Base-by-base conservation (phyloP, 2,329 filamentous ascomycete species). In the Chaetomium globosum region DNA sequence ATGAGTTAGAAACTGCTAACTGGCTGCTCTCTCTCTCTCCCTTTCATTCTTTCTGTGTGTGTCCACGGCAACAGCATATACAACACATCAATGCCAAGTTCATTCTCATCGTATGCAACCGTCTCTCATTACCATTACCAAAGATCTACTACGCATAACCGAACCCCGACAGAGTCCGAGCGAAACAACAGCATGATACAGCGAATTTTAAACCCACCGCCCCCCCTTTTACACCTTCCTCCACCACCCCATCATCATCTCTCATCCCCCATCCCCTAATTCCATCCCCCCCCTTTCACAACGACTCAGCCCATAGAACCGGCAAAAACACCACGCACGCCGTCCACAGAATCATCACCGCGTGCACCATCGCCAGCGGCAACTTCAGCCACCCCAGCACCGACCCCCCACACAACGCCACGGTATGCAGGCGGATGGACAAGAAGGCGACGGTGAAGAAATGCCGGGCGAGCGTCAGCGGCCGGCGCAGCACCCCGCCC, bases 381-480 rank as follows among this genome's bases (percentile, higher is more conserved):
- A 89, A 78, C 73, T 85, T 86, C 78, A 81, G 82, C 21, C 86
- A 72, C 69, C 85, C 76, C 55, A 81, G 80, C 1, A 82, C 71
- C 83, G 76, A 74, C 83, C 74, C 71, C 69, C 72, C 71, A 31
- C 76, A 76, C 28, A 81, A 74, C 9, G 77, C 75, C 52, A 78
- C 71, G 4, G 73, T 74, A 66, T 83, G 79, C 67, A 88, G 74
- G 89, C 91, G 96, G 70, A 98, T 92, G 30, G 89, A 88, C 70
- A 96, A 85, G 71, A 98, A 87, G 2, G 95, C 95, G 36, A 99
- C 95, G 31, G 88, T 86, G 80, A 97, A 99, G 81, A 99, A 99
- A 78, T 99, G 95, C 75, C 90, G 91, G 71, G 95, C 88, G 48
- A 99, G 86, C 48, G 93, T 84, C 59, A 88, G 77, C 0, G 95